Evolutionary conservation across 2,329 filamentous ascomycete genomes (phyloP), one percentile per base, ranked within the genome.

Genomic region (Dendrostoma leiphaemia): DNA sequence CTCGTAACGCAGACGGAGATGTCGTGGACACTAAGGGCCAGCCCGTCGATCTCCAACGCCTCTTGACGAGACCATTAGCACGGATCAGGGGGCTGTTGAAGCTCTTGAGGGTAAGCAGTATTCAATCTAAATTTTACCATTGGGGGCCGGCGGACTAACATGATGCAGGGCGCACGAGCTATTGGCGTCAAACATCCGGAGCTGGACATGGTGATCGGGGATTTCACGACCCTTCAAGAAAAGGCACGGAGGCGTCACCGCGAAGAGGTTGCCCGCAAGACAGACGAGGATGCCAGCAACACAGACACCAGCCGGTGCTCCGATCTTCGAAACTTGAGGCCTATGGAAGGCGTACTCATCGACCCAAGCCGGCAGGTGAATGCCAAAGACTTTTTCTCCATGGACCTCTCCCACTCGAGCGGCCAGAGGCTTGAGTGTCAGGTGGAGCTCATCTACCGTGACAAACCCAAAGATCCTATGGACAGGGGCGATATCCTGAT

Each of bases 341-440:
- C 89, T 1, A 78, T 91, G 32, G 82, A 85, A 31, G 82, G 82
- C 51, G 83, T 94, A 9, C 77, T 74, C 40, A 86, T 97, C 52
- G 86, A 96, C 65, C 79, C 83, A n/a, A 81, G 75, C 35, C 85
- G 91, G 52, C 90, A 92, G 64, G 95, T 99, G 38, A 86, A 84
- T 60, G 92, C 93, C 43, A 88, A 96, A 64, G 94, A 99, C 69
- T 85, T 88, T 62, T 99, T 99, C 68, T 88, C 89, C 54, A 78
- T 99, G 62, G 87, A 92, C 57, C 72, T 99, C 13, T 80, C 82
- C 48, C 94, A 99, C 69, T 96, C 93, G 1, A 96, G 84, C 64
- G 92, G 93, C 2, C 93, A 97, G 67, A 81, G 91, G 57, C 80
- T 99, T 41, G 90, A 91, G 63, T 97, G 94, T 66, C 89, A 89